Evolutionary conservation across 371 early-diverging fungal species (phyloP).

Genomic region (Thermomucor indicae-seudaticae): DNA sequence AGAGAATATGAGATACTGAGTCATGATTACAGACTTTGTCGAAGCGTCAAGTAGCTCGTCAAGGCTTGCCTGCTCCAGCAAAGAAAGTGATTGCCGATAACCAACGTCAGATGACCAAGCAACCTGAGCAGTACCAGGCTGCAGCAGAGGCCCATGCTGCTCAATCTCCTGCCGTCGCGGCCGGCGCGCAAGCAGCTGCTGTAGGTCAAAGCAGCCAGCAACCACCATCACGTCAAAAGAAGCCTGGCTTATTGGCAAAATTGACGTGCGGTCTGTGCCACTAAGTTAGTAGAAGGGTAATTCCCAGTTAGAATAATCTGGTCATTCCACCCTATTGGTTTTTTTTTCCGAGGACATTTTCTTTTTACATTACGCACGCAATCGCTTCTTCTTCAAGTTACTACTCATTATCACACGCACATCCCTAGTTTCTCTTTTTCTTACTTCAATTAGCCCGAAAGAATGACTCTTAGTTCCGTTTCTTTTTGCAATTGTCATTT

Average conservation of each 20-base stretch:
- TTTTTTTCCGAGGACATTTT: no score
- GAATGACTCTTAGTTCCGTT: no score
- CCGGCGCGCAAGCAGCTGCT: background rate
- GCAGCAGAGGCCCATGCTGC: slow-evolving; percentile 3
- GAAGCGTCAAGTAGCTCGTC: slow-evolving; percentile 14
- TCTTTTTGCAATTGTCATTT: no score
- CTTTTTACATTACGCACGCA: no score
- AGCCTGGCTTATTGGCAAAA: slow-evolving; percentile 10
- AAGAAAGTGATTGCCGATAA: slow-evolving; percentile 13
- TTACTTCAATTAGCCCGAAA: no score
- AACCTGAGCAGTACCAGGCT: background rate
- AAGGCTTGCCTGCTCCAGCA: slow-evolving; percentile 13
- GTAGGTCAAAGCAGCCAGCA: slow-evolving; percentile 5
- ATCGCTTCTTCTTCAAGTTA: no score
- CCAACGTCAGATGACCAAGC: slow-evolving; percentile 2
- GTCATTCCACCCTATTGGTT: no score
- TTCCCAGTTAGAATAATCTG: no score
- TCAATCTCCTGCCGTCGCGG: background rate
- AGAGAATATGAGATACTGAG: background rate
- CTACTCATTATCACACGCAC: no score
- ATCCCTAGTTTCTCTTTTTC: no score
- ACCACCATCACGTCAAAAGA: slow-evolving; percentile 8
- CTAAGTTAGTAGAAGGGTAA: slow-evolving; percentile 2
- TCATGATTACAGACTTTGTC: slow-evolving; percentile 1
- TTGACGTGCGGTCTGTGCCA: slow-evolving; percentile 16